A percentile compares a stretch with the other conserved stretches of the same genome.
Evolutionary conservation across 306 rosid genomes (phyloP).

Genomic region (Quercus aquifolioides): DNA sequence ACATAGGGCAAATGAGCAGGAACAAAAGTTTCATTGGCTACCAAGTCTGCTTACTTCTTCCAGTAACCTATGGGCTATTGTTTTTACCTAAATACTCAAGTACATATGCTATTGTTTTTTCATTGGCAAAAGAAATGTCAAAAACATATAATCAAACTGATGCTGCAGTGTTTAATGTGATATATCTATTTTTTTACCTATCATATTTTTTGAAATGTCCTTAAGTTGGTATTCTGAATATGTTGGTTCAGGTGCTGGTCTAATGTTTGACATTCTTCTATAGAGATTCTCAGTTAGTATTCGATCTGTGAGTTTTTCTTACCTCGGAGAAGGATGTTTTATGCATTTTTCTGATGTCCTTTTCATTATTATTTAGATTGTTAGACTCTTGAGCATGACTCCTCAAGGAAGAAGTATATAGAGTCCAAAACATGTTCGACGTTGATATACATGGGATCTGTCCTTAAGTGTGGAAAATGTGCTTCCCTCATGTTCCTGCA

Average conservation of each 20-base stretch:
- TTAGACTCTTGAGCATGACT: slow-evolving; percentile 1
- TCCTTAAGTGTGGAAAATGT: not conserved
- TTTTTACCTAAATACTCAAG: slow-evolving; percentile 5
- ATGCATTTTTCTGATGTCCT: slow-evolving; percentile 4
- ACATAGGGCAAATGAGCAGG: slow-evolving; percentile 2
- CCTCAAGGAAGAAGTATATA: not conserved
- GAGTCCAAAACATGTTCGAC: not conserved
- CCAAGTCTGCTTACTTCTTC: not conserved
- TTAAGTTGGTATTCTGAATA: slow-evolving; percentile 30
- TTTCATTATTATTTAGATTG: not conserved
- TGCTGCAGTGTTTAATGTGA: not conserved
- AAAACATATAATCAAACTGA: not conserved
- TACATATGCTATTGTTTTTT: not conserved
- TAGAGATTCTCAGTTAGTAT: slow-evolving; percentile 33
- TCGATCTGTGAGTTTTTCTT: slow-evolving; percentile 40
- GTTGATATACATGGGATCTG: not conserved
- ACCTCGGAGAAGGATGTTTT: slow-evolving; percentile 25
- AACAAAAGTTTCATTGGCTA: slow-evolving; percentile 10
- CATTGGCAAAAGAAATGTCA: not conserved
- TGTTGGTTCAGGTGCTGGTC: slow-evolving; percentile 50
- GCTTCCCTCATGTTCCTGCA: not conserved
- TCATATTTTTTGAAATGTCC: slow-evolving; percentile 8
- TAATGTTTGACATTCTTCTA: slow-evolving; percentile 37
- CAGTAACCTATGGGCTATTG: slow-evolving; percentile 5
- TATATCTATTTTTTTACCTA: not conserved